These are phyloP conservation scores for Colletotrichum sidae DNA, from an alignment of 2,329 filamentous ascomycete species.

Conservation along the genomic window DNA sequence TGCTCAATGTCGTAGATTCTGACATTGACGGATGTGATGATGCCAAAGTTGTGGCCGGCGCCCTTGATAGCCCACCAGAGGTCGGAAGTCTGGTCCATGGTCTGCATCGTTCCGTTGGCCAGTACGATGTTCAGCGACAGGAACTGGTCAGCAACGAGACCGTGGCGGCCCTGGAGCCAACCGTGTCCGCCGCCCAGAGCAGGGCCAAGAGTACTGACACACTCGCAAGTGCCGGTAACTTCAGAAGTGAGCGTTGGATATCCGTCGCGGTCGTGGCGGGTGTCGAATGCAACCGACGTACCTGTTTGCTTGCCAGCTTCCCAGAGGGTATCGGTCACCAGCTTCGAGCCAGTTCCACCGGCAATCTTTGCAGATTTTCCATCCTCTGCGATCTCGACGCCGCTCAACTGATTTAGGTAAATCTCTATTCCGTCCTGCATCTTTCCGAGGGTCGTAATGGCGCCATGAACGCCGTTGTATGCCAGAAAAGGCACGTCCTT, in stretches of 20 bases:
- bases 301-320: slow-evolving; percentile 62
- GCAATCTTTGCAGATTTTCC: slow-evolving; percentile 59
- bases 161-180: slow-evolving; percentile 63
- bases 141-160: slow-evolving; percentile 65
- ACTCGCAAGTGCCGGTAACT: slow-evolving; percentile 65
- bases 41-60: slow-evolving; percentile 70
- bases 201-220: slow-evolving; percentile 60
- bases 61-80: slow-evolving; percentile 70
- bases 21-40: slow-evolving; percentile 61
- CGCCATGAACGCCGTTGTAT: slow-evolving; percentile 64
- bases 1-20: slow-evolving; percentile 60
- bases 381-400: slow-evolving; percentile 54
- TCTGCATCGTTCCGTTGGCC: slow-evolving; percentile 57
- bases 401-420: slow-evolving; percentile 56
- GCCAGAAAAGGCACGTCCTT: slow-evolving; percentile 62
- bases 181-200: slow-evolving; percentile 70
- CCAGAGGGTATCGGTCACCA: slow-evolving; percentile 61
- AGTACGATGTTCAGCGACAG: slow-evolving; percentile 63
- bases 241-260: background rate
- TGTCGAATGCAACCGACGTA: slow-evolving; percentile 36
- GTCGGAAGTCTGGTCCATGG: slow-evolving; percentile 56
- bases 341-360: slow-evolving; percentile 59
- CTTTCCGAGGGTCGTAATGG: slow-evolving; percentile 59
- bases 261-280: background rate
- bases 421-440: slow-evolving; percentile 65